phyloP scores from a whole-genome alignment of 805 yeast genomes.

The Myxozyma lipomycoides region DNA sequence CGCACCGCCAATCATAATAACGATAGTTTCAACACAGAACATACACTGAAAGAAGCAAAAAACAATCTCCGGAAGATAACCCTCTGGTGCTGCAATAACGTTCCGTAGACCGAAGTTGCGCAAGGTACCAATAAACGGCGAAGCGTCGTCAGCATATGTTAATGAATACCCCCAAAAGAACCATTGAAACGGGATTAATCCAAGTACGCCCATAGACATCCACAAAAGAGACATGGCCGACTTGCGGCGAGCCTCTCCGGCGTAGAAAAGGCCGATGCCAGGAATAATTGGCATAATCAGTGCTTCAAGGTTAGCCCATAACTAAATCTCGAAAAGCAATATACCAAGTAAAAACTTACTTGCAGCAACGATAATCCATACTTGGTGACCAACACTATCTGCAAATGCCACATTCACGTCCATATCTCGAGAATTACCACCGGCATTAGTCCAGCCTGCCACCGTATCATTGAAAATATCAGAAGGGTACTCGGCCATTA shows the following conservation, averaged over 20 bases:
- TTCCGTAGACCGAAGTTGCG: constrained; percentile 74
- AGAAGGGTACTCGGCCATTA: constrained; percentile 5
- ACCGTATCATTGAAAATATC: constrained; percentile 6
- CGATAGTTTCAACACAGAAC: constrained; percentile 93
- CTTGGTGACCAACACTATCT: constrained; percentile 57
- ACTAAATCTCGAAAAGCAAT: background rate
- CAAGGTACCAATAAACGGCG: constrained; percentile 75
- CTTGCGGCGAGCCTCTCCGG: constrained; percentile 90
- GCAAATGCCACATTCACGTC: constrained; percentile 56
- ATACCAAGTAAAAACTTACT: background rate
- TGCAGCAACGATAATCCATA: constrained; percentile 60
- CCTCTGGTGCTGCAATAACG: constrained; percentile 72
- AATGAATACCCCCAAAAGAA: constrained; percentile 97
- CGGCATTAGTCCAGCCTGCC: constrained; percentile 34
- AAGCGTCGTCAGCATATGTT: constrained; percentile 67
- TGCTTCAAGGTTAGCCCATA: constrained; percentile 1
- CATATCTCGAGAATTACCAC: constrained; percentile 65
- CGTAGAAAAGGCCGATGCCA: constrained; percentile 88
- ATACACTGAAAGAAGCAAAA: constrained; percentile 92
- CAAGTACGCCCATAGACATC: constrained; percentile 88
- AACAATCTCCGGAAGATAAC: constrained; percentile 80
- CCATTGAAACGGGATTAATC: constrained; percentile 89
- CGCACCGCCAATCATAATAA: constrained; percentile 95
- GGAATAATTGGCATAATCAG: constrained; percentile 96
- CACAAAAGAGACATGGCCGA: constrained; percentile 92